These are phyloP conservation scores for Diutina ranongensis DNA, from an alignment of 1,139 yeast genomes.

Conservation along the genomic window DNA sequence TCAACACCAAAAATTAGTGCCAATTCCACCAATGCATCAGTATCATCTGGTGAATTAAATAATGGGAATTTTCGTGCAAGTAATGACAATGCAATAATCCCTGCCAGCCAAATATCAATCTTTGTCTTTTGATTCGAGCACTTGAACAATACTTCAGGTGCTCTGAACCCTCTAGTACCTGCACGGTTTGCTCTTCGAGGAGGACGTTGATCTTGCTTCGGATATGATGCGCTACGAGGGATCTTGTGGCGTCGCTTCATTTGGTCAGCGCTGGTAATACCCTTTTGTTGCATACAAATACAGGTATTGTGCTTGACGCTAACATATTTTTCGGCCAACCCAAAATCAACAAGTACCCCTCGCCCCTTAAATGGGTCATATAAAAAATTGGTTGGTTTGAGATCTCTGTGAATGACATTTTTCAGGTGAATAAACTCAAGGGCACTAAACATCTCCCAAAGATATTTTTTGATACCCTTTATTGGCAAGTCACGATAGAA, in stretches of 20 bases:
- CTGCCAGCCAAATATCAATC: constrained; percentile 89
- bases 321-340: constrained; percentile 57
- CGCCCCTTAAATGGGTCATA: constrained; percentile 64
- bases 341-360: constrained; percentile 89
- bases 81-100: constrained; percentile 69
- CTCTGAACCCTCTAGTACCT: constrained; percentile 93
- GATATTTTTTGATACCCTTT: constrained; percentile 68
- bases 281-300: constrained; percentile 16
- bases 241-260: constrained; percentile 22
- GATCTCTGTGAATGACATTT: constrained; percentile 77
- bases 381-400: constrained; percentile 81
- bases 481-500: constrained; percentile 73
- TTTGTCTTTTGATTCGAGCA: constrained; percentile 77
- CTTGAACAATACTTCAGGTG: constrained; percentile 86
- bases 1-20: constrained; percentile 74
- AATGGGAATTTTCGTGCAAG: constrained; percentile 71
- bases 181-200: constrained; percentile 94
- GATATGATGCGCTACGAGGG: constrained; percentile 51
- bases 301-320: constrained; percentile 15
- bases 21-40: constrained; percentile 80
- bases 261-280: constrained; percentile 13
- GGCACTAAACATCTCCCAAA: constrained; percentile 69
- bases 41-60: constrained; percentile 83
- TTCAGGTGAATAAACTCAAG: constrained; percentile 64
- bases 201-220: constrained; percentile 73